Evolutionary conservation across 2,329 filamentous ascomycete species (phyloP).

Genomic region (Fusarium sp.): DNA sequence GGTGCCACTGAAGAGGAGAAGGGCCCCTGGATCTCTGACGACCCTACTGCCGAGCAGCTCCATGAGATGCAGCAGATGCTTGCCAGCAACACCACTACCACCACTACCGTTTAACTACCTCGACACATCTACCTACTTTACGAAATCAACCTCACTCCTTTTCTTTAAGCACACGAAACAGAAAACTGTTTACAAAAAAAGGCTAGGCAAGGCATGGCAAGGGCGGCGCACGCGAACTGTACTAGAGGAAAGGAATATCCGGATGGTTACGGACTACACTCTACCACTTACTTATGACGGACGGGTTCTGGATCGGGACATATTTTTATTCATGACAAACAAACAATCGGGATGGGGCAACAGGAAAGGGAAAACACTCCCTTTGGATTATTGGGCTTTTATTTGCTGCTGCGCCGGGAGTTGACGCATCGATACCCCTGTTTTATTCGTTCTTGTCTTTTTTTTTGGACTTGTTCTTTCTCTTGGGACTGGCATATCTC

Average conservation of each 20-base stretch:
- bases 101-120: slow-evolving; percentile 31
- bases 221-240: slow-evolving; percentile 43
- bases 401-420: slow-evolving; percentile 39
- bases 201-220: slow-evolving; percentile 37
- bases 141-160: slow-evolving; percentile 11
- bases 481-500: slow-evolving; percentile 27
- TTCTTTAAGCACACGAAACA: slow-evolving; percentile 27
- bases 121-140: slow-evolving; percentile 1
- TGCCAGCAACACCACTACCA: slow-evolving; percentile 38
- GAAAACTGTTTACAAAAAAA: slow-evolving; percentile 32
- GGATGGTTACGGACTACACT: slow-evolving; percentile 9
- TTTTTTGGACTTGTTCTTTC: slow-evolving; percentile 1
- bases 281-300: slow-evolving; percentile 24
- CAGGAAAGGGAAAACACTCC: slow-evolving; percentile 14
- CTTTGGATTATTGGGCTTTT: slow-evolving; percentile 26
- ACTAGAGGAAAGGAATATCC: slow-evolving; percentile 35
- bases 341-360: slow-evolving; percentile 9
- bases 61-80: slow-evolving; percentile 65
- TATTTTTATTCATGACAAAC: slow-evolving; percentile 23
- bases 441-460: slow-evolving; percentile 37
- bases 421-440: slow-evolving; percentile 46
- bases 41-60: slow-evolving; percentile 68
- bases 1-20: slow-evolving; percentile 84
- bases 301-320: slow-evolving; percentile 21
- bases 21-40: slow-evolving; percentile 80